phyloP scores from a whole-genome alignment of 1,139 yeast genomes.

The Pneumocystis wakefieldiae region DNA sequence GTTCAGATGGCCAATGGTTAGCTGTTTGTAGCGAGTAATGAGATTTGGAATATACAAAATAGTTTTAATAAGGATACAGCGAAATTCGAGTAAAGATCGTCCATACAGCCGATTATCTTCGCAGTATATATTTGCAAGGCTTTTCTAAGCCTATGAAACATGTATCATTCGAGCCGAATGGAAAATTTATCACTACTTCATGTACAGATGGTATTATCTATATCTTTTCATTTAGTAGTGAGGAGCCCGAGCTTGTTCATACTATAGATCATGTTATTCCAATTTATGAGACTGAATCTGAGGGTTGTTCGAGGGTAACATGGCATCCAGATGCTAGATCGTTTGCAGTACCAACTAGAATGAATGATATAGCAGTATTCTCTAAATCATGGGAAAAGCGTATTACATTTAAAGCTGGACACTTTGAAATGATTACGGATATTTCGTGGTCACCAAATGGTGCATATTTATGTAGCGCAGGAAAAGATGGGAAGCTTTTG shows the following conservation, averaged over 20 bases:
- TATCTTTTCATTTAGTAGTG: conserved; percentile 44
- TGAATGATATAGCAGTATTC: conserved; percentile 9
- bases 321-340: conserved; percentile 54
- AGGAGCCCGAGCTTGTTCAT: conserved; percentile 27
- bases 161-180: conserved; percentile 46
- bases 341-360: conserved; percentile 42
- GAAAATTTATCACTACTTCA: conserved; percentile 47
- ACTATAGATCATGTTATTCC: conserved; percentile 31
- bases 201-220: conserved; percentile 53
- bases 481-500: conserved; percentile 37
- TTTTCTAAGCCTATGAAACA: conserved; percentile 30
- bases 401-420: conserved; percentile 17
- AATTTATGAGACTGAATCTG: conserved; percentile 25
- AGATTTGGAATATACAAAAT: not conserved
- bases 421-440: conserved; percentile 33
- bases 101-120: conserved; percentile 31
- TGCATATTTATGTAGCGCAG: conserved; percentile 35
- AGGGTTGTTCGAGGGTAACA: conserved; percentile 31
- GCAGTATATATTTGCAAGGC: conserved; percentile 25
- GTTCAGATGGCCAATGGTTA: conserved; percentile 55
- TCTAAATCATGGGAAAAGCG: conserved; percentile 14
- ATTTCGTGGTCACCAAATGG: conserved; percentile 49
- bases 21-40: conserved; percentile 55
- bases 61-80: conserved; percentile 8
- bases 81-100: conserved; percentile 48